Conservation (phyloP, 768 basidiomycete species). For the Auricularia sp. region DNA sequence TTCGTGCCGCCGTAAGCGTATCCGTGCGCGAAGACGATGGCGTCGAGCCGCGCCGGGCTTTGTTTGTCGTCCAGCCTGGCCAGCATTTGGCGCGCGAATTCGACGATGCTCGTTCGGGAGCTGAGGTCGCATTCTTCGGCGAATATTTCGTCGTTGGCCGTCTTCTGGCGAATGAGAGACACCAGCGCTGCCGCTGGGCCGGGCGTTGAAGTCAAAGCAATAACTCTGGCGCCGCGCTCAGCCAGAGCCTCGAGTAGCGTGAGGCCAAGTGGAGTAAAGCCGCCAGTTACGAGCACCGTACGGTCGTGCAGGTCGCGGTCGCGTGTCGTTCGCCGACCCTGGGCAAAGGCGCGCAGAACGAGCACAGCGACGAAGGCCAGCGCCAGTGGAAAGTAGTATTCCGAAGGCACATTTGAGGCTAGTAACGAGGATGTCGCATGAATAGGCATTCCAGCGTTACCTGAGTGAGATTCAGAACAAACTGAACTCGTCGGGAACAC, state of each 20-base stretch:
- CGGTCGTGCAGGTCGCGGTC: conserved; percentile 71
- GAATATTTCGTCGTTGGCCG: conserved; percentile 66
- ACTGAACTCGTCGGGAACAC: no score
- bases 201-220: conserved; percentile 53
- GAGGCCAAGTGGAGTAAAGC: conserved; percentile 62
- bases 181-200: conserved; percentile 48
- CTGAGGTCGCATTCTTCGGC: conserved; percentile 70
- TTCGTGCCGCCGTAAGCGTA: conserved; percentile 48
- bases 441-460: not conserved
- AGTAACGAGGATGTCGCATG: not conserved
- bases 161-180: conserved; percentile 54
- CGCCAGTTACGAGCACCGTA: conserved; percentile 64
- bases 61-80: conserved; percentile 53
- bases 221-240: conserved; percentile 66
- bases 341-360: conserved; percentile 48
- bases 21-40: conserved; percentile 69
- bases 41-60: conserved; percentile 59
- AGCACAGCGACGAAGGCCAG: conserved; percentile 35
- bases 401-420: not conserved
- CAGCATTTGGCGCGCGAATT: conserved; percentile 38
- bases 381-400: conserved; percentile 45
- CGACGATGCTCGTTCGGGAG: conserved; percentile 54
- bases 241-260: conserved; percentile 60
- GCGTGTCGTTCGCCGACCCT: conserved; percentile 59
- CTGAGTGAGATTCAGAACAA: no score